These are phyloP conservation scores for Phycomyces nitens DNA, from an alignment of 192 early-diverging fungal genomes.

Conservation along the genomic window DNA sequence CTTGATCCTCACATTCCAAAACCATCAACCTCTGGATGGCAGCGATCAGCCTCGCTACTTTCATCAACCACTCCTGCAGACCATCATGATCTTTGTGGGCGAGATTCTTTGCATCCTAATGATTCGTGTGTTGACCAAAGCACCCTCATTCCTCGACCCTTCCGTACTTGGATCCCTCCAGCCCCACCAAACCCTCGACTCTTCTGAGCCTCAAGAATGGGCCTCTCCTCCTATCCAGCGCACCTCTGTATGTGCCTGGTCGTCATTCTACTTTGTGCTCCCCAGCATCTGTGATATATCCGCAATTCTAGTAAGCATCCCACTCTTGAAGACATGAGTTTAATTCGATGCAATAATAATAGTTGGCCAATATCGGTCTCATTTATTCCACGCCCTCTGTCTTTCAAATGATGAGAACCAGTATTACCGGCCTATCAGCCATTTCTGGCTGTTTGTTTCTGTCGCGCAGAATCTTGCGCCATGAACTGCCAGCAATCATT, in stretches of 20 bases:
- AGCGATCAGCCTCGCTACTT: neutral
- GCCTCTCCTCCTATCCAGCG: neutral
- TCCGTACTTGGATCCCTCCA: slow-evolving; percentile 16
- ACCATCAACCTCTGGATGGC: slow-evolving; percentile 7
- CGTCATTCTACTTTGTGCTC: slow-evolving; percentile 18
- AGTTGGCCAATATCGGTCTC: slow-evolving; percentile 28
- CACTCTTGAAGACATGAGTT: too few species aligned
- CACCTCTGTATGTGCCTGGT: slow-evolving; percentile 13
- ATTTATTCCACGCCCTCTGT: slow-evolving; percentile 27
- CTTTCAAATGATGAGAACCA: slow-evolving; percentile 30
- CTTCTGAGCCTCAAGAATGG: neutral
- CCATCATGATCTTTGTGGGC: slow-evolving; percentile 30
- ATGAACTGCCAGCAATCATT: slow-evolving; percentile 17
- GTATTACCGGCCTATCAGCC: slow-evolving; percentile 28
- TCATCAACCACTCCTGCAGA: slow-evolving; percentile 27
- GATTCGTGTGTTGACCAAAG: slow-evolving; percentile 22
- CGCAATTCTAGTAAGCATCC: slow-evolving; percentile 21
- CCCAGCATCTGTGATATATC: slow-evolving; percentile 29
- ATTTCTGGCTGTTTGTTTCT: slow-evolving; percentile 23
- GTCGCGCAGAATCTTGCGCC: slow-evolving; percentile 16
- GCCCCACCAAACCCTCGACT: neutral
- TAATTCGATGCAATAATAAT: too few species aligned
- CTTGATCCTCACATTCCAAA: slow-evolving; percentile 25
- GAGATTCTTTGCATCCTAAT: slow-evolving; percentile 25
- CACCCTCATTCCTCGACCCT: slow-evolving; percentile 14